Evolutionary conservation across 2,329 filamentous ascomycete species (phyloP).

Genomic region (Pseudogymnoascus sp.): DNA sequence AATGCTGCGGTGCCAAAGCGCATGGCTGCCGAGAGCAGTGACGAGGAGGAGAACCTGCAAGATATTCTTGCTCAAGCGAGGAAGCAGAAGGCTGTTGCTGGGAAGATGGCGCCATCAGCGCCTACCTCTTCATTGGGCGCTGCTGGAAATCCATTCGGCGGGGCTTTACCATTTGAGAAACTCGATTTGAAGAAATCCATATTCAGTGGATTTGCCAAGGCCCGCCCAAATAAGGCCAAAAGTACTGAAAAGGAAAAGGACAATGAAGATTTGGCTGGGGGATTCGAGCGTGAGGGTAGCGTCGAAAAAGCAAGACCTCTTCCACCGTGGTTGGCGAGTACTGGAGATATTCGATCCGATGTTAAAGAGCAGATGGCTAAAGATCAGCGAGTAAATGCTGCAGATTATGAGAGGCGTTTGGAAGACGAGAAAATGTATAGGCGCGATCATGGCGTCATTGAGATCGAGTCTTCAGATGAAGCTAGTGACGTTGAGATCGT

Average conservation of each 20-base stretch:
- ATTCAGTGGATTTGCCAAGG: conserved; percentile 30
- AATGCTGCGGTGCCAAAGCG: conserved; percentile 48
- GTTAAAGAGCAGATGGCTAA: conserved; percentile 48
- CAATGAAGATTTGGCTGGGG: conserved; percentile 29
- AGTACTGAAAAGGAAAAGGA: conserved; percentile 10
- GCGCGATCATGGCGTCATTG: conserved; percentile 44
- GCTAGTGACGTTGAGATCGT: conserved; percentile 48
- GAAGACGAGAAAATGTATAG: conserved; percentile 45
- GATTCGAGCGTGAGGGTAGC: conserved; percentile 30
- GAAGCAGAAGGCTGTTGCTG: conserved; percentile 41
- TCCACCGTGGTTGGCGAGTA: conserved; percentile 65
- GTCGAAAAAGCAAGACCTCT: conserved; percentile 40
- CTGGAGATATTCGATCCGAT: conserved; percentile 56
- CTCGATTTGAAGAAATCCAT: conserved; percentile 59
- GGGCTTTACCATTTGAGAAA: conserved; percentile 85
- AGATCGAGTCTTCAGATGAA: conserved; percentile 53
- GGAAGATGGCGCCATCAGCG: neutral
- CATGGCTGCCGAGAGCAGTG: conserved; percentile 43
- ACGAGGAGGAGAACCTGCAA: conserved; percentile 73
- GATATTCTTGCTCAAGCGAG: conserved; percentile 66
- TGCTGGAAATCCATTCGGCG: conserved; percentile 56
- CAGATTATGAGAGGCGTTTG: conserved; percentile 48
- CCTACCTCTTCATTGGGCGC: conserved; percentile 24
- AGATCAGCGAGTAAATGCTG: conserved; percentile 54
- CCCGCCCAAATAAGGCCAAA: neutral